Conservation (phyloP, 2,329 filamentous ascomycete genomes). For the Pseudocercospora ulei region DNA sequence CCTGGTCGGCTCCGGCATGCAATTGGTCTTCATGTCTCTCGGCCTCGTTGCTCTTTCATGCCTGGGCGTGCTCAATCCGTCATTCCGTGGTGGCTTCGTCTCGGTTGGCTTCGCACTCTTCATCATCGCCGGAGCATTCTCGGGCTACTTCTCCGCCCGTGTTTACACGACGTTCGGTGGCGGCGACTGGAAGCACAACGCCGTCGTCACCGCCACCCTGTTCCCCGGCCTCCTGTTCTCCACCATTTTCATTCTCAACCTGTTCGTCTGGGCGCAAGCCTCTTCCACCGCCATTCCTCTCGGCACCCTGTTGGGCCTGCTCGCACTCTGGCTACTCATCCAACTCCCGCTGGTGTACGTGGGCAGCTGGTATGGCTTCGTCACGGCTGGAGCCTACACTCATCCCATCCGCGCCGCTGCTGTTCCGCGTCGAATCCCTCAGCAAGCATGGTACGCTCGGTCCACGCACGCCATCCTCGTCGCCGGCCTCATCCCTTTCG, state of each 20-base stretch:
- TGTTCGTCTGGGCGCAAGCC: constrained; percentile 84
- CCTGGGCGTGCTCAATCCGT: constrained; percentile 70
- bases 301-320: constrained; percentile 61
- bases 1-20: constrained; percentile 73
- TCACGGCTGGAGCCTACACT: constrained; percentile 58
- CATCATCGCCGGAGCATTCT: constrained; percentile 71
- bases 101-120: constrained; percentile 76
- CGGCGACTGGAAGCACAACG: constrained; percentile 63
- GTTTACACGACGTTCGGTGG: constrained; percentile 78
- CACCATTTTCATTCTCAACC: constrained; percentile 67
- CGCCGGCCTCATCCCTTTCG: constrained; percentile 71
- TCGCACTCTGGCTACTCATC: constrained; percentile 72
- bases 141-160: constrained; percentile 75
- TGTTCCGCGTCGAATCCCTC: constrained; percentile 63
- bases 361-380: constrained; percentile 68
- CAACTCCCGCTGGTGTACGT: constrained; percentile 76
- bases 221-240: constrained; percentile 70
- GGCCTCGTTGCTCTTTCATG: constrained; percentile 54
- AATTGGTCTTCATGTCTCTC: constrained; percentile 70
- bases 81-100: constrained; percentile 80
- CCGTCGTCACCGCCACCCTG: constrained; percentile 60
- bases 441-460: constrained; percentile 64
- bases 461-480: constrained; percentile 56
- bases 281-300: constrained; percentile 82
- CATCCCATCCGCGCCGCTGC: constrained; percentile 69